These are phyloP conservation scores for Fonsecaea nubica DNA, from an alignment of 2,329 filamentous ascomycete species.

Conservation along the genomic window DNA sequence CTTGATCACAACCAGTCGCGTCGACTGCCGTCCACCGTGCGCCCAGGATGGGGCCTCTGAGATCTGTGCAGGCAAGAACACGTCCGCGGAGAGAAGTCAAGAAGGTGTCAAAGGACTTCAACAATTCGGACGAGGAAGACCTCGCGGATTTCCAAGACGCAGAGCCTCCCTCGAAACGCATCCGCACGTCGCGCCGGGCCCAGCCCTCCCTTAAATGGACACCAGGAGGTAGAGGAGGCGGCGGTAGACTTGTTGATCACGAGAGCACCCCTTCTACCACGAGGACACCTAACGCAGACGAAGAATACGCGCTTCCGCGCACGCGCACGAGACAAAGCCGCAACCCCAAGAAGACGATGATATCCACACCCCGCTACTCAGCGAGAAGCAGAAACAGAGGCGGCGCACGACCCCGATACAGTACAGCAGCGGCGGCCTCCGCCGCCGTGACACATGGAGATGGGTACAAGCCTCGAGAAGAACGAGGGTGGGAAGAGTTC, in stretches of 20 bases:
- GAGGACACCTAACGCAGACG: slow-evolving; percentile 60
- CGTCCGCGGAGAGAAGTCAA: slow-evolving; percentile 43
- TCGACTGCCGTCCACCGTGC: slow-evolving; percentile 16
- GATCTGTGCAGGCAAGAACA: slow-evolving; percentile 35
- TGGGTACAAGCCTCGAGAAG: slow-evolving; percentile 95
- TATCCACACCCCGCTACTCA: slow-evolving; percentile 33
- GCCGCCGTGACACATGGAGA: slow-evolving; percentile 89
- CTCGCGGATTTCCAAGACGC: slow-evolving; percentile 41
- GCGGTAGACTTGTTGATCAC: slow-evolving; percentile 80
- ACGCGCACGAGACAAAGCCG: slow-evolving; percentile 55
- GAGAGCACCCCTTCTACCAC: slow-evolving; percentile 48
- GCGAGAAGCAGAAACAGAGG: slow-evolving; percentile 36
- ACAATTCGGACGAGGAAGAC: slow-evolving; percentile 44
- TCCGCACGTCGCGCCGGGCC: slow-evolving; percentile 63
- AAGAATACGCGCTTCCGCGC: slow-evolving; percentile 53
- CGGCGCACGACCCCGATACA: slow-evolving; percentile 69
- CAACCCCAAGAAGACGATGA: slow-evolving; percentile 32
- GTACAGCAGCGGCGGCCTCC: slow-evolving; percentile 83
- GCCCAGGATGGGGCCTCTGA: slow-evolving; percentile 37
- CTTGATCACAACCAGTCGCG: slow-evolving; percentile 23
- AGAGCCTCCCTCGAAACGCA: slow-evolving; percentile 72
- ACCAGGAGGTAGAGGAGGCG: slow-evolving; percentile 83
- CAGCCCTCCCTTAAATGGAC: slow-evolving; percentile 50
- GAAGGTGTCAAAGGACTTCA: slow-evolving; percentile 42
- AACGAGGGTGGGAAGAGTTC: slow-evolving; percentile 97